These are phyloP conservation scores for Diaporthe destruens DNA, from an alignment of 2,329 filamentous ascomycete genomes.

Conservation along the genomic window DNA sequence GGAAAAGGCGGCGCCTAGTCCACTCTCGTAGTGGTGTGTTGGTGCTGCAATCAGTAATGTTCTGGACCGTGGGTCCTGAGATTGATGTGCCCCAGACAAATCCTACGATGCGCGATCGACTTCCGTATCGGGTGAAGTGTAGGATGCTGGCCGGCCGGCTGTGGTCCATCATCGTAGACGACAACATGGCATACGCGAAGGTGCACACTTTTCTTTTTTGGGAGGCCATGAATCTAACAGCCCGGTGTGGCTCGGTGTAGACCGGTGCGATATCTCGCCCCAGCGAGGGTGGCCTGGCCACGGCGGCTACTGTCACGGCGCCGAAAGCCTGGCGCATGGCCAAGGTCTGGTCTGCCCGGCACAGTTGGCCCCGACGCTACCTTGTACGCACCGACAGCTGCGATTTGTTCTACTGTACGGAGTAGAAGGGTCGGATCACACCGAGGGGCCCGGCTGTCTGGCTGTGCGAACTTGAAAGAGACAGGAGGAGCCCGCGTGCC, in stretches of 20 bases:
- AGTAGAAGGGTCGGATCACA: neutral
- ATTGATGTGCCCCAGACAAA: constrained; percentile 35
- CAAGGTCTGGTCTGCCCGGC: neutral
- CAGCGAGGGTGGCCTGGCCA: neutral
- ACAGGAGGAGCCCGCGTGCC: neutral
- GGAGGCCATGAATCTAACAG: neutral
- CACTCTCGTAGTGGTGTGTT: constrained; percentile 6
- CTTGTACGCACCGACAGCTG: neutral
- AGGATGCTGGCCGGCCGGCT: neutral
- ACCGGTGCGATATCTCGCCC: neutral
- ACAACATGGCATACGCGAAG: neutral
- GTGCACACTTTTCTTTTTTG: neutral
- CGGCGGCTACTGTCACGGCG: neutral
- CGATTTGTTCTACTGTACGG: neutral
- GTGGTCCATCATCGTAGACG: constrained; percentile 14
- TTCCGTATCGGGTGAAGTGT: constrained; percentile 38
- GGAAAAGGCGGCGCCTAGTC: constrained; percentile 22
- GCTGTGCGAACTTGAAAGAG: neutral
- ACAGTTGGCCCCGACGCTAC: neutral
- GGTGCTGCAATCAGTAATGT: constrained; percentile 29
- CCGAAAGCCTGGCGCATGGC: neutral
- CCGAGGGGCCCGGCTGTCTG: neutral
- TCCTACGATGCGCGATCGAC: constrained; percentile 41
- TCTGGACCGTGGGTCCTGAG: constrained; percentile 38
- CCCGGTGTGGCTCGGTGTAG: neutral